phyloP scores from a whole-genome alignment of 495 filamentous ascomycete genomes.

The Oidiodendron maius region DNA sequence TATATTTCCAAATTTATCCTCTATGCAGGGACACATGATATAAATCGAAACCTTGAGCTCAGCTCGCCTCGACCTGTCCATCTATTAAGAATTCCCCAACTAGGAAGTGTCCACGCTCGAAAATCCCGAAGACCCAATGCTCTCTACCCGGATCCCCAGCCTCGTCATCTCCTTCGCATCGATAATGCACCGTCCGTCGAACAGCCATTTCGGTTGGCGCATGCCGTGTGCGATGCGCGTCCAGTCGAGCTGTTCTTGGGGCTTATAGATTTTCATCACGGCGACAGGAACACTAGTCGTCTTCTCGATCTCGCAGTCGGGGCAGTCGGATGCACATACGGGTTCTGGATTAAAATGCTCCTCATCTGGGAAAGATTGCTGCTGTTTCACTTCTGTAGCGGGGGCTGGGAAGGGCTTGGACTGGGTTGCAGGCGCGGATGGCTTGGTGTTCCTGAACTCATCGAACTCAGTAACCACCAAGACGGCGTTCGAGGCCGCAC shows the following conservation, averaged over 20 bases:
- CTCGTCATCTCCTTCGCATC: constrained; percentile 8
- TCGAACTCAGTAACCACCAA: constrained; percentile 60
- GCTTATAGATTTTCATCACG: too few species aligned
- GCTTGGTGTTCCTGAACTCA: constrained; percentile 37
- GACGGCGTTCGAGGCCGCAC: constrained; percentile 41
- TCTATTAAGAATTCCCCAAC: too few species aligned
- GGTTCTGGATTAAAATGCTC: not conserved
- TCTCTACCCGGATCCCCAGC: constrained; percentile 11
- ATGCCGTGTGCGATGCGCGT: not conserved
- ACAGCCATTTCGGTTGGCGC: constrained; percentile 12
- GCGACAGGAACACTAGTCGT: not conserved
- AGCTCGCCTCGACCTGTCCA: too few species aligned
- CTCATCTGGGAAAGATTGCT: not conserved
- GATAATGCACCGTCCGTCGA: constrained; percentile 11
- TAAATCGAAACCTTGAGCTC: too few species aligned
- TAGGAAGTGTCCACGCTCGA: too few species aligned
- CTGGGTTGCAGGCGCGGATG: not conserved
- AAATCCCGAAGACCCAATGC: too few species aligned
- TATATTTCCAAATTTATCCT: too few species aligned
- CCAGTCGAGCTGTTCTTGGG: constrained; percentile 12
- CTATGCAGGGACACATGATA: too few species aligned
- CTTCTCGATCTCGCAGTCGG: constrained; percentile 1
- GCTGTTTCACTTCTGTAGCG: not conserved
- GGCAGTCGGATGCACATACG: not conserved
- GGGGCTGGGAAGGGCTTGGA: not conserved